Evolutionary conservation across 129 eudicot genomes (phyloP).

Genomic region (Escallonia herrerae): DNA sequence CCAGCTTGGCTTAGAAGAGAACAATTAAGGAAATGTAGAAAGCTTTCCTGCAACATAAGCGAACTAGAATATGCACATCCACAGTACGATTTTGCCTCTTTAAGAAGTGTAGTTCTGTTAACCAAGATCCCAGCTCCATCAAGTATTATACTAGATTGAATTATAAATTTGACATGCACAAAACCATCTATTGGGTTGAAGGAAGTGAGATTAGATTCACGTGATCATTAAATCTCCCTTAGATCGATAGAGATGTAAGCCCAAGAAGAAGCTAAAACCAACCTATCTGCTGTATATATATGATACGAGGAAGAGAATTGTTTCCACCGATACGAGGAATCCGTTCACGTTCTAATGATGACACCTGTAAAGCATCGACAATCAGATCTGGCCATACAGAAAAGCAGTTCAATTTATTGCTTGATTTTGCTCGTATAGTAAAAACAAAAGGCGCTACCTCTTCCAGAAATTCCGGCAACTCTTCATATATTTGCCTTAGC

Average conservation of each 20-base stretch:
- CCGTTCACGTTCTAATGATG: conserved; percentile 69
- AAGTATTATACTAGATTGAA: too few relatives aligned
- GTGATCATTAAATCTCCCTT: not conserved
- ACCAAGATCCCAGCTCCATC: too few relatives aligned
- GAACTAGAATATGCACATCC: not conserved
- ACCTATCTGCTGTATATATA: conserved; percentile 92
- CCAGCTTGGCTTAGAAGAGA: not conserved
- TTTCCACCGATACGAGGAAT: conserved; percentile 59
- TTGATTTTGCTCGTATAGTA: conserved; percentile 1
- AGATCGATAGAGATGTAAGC: not conserved
- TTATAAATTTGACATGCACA: not conserved
- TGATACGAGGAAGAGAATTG: conserved; percentile 51
- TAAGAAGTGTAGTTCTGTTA: not conserved
- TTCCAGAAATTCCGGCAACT: conserved; percentile 88
- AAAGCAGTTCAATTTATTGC: not conserved
- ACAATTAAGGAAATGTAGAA: conserved; percentile 1
- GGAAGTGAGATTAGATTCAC: not conserved
- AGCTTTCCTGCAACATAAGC: not conserved
- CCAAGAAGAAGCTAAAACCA: conserved; percentile 12
- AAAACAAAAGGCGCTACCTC: conserved; percentile 45
- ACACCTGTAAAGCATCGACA: conserved; percentile 50
- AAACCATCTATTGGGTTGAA: not conserved
- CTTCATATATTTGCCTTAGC: conserved; percentile 94
- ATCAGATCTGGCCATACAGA: conserved; percentile 8
- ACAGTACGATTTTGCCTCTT: not conserved